These are phyloP conservation scores for Epichloe brachyelytri DNA, from an alignment of 2,329 filamentous ascomycete genomes.

Conservation along the genomic window DNA sequence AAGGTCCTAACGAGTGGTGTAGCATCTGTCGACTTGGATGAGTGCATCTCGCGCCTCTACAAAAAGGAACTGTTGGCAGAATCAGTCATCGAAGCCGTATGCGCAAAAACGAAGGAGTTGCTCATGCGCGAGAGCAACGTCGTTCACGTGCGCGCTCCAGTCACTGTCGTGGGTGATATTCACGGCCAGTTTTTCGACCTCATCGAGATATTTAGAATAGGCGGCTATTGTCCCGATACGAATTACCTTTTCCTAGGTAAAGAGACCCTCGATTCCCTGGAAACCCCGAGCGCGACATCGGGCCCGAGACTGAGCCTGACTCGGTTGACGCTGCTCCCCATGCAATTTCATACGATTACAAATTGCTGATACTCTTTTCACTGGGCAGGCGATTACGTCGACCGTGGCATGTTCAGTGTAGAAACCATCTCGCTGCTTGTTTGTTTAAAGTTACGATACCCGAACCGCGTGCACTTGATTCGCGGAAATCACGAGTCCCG, in stretches of 20 bases:
- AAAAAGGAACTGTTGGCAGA: constrained; percentile 95
- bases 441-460: constrained; percentile 93
- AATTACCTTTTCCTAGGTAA: constrained; percentile 94
- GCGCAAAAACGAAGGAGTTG: constrained; percentile 96
- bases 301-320: neutral
- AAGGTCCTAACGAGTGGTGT: constrained; percentile 5
- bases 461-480: constrained; percentile 87
- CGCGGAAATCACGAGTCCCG: constrained; percentile 96
- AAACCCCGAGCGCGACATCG: neutral
- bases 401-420: constrained; percentile 95
- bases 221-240: constrained; percentile 91
- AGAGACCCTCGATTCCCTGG: constrained; percentile 5
- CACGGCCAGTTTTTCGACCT: constrained; percentile 98
- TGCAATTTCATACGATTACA: neutral
- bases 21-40: constrained; percentile 96
- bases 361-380: neutral
- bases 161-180: constrained; percentile 96
- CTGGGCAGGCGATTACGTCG: constrained; percentile 77
- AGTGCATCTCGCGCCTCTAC: constrained; percentile 94
- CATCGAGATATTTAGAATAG: constrained; percentile 98
- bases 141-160: constrained; percentile 87
- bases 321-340: neutral
- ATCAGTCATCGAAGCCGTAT: constrained; percentile 97
- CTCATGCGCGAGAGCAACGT: constrained; percentile 99
- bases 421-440: constrained; percentile 97